Percentiles rank a stretch among this genome's conserved stretches.
Evolutionary conservation across 2,329 filamentous ascomycete species (phyloP).

Genomic region (Stemphylium beticola): DNA sequence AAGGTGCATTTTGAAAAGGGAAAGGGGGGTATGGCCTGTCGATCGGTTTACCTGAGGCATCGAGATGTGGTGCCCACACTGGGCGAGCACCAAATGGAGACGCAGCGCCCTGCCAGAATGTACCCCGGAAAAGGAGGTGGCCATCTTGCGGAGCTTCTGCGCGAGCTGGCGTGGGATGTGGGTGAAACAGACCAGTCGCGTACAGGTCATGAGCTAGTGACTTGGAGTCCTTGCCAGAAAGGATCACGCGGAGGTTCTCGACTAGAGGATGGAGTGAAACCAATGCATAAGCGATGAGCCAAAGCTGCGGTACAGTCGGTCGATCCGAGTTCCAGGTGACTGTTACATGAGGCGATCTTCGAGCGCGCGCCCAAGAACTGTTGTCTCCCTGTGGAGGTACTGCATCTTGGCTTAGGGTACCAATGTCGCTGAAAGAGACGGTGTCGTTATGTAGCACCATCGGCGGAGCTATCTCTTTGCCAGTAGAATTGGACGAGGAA

Average conservation of each 20-base stretch:
- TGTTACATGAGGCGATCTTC: constrained; percentile 51
- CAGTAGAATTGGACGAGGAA: constrained; percentile 24
- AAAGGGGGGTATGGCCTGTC: constrained; percentile 50
- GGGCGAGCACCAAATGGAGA: constrained; percentile 52
- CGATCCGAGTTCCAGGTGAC: constrained; percentile 51
- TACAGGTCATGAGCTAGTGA: constrained; percentile 51
- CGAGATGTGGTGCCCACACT: constrained; percentile 47
- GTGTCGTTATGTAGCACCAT: constrained; percentile 35
- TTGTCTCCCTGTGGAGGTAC: constrained; percentile 42
- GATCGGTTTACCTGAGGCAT: constrained; percentile 48
- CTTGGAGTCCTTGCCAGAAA: constrained; percentile 48
- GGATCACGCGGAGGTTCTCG: constrained; percentile 54
- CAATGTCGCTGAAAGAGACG: constrained; percentile 40
- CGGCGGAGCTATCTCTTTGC: constrained; percentile 31
- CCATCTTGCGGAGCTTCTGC: constrained; percentile 44
- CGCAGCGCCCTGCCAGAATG: constrained; percentile 55
- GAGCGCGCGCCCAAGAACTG: constrained; percentile 53
- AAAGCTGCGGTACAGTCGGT: constrained; percentile 55
- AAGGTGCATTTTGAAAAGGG: constrained; percentile 54
- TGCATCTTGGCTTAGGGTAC: constrained; percentile 29
- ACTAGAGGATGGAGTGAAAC: constrained; percentile 52
- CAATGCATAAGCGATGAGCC: constrained; percentile 56
- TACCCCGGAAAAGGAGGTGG: constrained; percentile 58
- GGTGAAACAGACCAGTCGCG: constrained; percentile 51
- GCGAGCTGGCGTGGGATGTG: constrained; percentile 50